A percentile compares a stretch with the other conserved stretches of the same genome.
These are phyloP conservation scores for Globisporangium nodosum DNA, from an alignment of 352 stramenopile genomes.

Conservation along the genomic window DNA sequence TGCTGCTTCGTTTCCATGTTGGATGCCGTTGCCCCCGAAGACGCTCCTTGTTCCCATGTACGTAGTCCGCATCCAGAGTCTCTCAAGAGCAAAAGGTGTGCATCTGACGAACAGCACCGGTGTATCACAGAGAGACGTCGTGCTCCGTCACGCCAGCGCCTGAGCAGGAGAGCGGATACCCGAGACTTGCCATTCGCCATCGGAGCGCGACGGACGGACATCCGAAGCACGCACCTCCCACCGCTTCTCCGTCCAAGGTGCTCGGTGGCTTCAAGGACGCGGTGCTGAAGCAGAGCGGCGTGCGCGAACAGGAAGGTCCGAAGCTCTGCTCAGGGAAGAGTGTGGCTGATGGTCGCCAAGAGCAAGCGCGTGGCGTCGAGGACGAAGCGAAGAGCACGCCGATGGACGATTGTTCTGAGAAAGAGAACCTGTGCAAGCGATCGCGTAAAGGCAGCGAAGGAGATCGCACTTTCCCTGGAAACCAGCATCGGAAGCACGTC, in stretches of 20 bases:
- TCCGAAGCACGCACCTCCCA: too few relatives aligned
- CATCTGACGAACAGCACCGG: neutral
- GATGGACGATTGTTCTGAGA: neutral
- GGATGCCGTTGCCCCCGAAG: conserved; percentile 6
- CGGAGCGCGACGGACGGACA: neutral
- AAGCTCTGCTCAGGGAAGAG: neutral
- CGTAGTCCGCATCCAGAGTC: neutral
- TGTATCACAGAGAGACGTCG: neutral
- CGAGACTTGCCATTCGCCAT: neutral
- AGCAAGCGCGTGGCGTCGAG: neutral
- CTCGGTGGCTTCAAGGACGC: conserved; percentile 40
- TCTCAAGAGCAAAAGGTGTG: neutral
- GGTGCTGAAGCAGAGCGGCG: conserved; percentile 34
- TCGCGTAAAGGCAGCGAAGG: neutral
- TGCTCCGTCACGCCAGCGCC: neutral
- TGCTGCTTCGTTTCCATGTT: neutral
- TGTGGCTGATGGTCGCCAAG: conserved; percentile 1
- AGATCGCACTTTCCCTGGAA: neutral
- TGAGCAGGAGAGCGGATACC: neutral
- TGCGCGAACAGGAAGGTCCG: neutral
- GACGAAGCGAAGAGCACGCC: neutral
- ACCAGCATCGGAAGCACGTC: neutral
- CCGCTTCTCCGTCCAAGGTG: conserved; percentile 11
- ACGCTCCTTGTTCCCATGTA: neutral
- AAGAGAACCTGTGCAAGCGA: neutral